A percentile compares a stretch with the other conserved stretches of the same genome.
phyloP scores from a whole-genome alignment of 148 eudicot genomes.

The Silene uniflora region DNA sequence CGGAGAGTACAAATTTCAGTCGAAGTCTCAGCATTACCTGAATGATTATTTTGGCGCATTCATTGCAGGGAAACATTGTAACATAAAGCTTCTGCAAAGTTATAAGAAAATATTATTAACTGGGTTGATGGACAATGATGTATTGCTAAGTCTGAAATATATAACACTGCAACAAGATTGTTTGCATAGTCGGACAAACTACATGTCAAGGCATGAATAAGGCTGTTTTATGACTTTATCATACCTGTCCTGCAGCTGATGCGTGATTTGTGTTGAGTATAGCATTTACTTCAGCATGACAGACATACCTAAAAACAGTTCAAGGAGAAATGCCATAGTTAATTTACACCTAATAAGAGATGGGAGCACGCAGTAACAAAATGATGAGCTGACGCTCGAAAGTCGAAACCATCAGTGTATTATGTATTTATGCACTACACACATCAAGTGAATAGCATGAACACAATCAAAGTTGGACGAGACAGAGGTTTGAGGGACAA shows the following conservation, averaged over 20 bases:
- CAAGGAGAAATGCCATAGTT: neutral
- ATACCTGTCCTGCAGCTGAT: conserved; percentile 90
- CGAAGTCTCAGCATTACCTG: conserved; percentile 45
- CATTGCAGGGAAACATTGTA: conserved; percentile 97
- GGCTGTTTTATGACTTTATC: neutral
- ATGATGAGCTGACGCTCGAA: neutral
- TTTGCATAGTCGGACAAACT: neutral
- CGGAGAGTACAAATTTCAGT: neutral
- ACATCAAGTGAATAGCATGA: neutral
- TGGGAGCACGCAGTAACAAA: neutral
- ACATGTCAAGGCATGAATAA: neutral
- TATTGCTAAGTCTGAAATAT: neutral
- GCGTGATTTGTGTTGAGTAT: conserved; percentile 91
- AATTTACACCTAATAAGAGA: neutral
- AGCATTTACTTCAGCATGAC: conserved; percentile 97
- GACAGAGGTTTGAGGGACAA: conserved; percentile 1
- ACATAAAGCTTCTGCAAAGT: conserved; percentile 80
- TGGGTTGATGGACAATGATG: neutral
- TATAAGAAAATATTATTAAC: neutral
- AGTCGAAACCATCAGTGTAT: neutral
- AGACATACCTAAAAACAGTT: conserved; percentile 59
- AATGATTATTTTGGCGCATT: conserved; percentile 89
- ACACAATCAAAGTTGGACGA: neutral
- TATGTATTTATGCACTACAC: neutral
- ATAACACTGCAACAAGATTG: neutral